A percentile compares a stretch with the other conserved stretches of the same genome.
Conservation (phyloP, 768 basidiomycete species). For the Tricholoma terreum region DNA sequence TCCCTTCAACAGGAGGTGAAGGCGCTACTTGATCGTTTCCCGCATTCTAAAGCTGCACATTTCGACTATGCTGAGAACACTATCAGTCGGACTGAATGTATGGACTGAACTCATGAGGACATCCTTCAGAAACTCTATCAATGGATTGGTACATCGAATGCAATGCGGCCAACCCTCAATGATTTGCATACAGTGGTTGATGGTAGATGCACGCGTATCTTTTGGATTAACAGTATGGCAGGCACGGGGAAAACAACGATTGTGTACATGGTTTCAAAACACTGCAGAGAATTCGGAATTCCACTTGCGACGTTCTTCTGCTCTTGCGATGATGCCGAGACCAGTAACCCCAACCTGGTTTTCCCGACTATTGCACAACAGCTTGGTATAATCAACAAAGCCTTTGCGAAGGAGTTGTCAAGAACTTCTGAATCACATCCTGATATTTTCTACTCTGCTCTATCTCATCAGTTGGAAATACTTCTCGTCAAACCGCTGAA, state of each 20-base stretch:
- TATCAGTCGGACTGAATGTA: not conserved
- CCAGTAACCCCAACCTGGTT: not conserved
- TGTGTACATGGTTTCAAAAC: not conserved
- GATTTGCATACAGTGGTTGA: not conserved
- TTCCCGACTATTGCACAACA: not conserved
- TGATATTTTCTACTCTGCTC: not conserved
- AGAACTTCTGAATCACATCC: not conserved
- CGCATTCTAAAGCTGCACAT: not conserved
- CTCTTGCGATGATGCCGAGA: not conserved
- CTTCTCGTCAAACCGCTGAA: not conserved
- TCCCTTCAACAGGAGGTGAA: not conserved
- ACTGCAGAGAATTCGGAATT: not conserved
- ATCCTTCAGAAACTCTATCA: not conserved
- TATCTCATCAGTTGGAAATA: not conserved
- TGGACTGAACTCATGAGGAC: not conserved
- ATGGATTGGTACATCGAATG: not conserved
- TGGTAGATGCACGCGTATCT: not conserved
- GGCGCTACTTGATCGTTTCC: not conserved
- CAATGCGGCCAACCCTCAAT: not conserved
- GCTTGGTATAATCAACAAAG: not conserved
- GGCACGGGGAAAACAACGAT: not conserved
- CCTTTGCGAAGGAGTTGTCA: not conserved
- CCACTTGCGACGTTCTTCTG: not conserved
- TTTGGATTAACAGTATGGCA: not conserved
- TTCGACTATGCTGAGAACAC: not conserved